Evolutionary conservation across 371 early-diverging fungal genomes (phyloP).

Genomic region (Mucor velutinosus): DNA sequence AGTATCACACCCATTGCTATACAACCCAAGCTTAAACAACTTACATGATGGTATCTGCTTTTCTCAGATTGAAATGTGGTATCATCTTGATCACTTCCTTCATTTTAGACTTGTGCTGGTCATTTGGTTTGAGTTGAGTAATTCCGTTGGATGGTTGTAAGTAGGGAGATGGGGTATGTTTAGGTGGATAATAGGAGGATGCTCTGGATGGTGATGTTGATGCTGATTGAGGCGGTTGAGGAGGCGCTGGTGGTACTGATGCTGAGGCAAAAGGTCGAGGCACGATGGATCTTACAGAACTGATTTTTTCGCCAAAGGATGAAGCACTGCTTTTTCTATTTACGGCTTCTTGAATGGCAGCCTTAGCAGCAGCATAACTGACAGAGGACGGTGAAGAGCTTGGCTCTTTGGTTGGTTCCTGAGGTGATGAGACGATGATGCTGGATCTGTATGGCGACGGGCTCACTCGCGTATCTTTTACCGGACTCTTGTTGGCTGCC

Average conservation of each 20-base stretch:
- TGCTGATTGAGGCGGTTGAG: neutral
- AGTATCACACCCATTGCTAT: neutral
- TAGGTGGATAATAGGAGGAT: neutral
- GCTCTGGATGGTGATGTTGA: neutral
- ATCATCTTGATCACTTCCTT: constrained; percentile 16
- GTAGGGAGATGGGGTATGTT: neutral
- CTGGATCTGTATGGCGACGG: neutral
- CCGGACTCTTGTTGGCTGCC: neutral
- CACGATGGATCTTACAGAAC: neutral
- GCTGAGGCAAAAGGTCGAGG: neutral
- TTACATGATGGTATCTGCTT: constrained; percentile 23
- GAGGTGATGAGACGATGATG: neutral
- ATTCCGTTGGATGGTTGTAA: neutral
- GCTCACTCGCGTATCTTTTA: neutral
- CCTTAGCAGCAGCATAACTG: neutral
- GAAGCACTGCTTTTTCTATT: neutral
- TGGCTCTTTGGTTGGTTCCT: neutral
- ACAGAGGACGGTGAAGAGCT: neutral
- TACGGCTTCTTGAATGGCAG: neutral
- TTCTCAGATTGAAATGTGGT: constrained; percentile 12
- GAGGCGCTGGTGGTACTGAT: constrained; percentile 4
- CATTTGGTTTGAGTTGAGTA: constrained; percentile 10
- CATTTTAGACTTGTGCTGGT: constrained; percentile 22
- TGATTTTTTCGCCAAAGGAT: neutral
- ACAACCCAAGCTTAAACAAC: neutral